A percentile compares a stretch with the other conserved stretches of the same genome.
These are phyloP conservation scores for Alternaria sp. DNA, from an alignment of 2,329 filamentous ascomycete species.

Conservation along the genomic window DNA sequence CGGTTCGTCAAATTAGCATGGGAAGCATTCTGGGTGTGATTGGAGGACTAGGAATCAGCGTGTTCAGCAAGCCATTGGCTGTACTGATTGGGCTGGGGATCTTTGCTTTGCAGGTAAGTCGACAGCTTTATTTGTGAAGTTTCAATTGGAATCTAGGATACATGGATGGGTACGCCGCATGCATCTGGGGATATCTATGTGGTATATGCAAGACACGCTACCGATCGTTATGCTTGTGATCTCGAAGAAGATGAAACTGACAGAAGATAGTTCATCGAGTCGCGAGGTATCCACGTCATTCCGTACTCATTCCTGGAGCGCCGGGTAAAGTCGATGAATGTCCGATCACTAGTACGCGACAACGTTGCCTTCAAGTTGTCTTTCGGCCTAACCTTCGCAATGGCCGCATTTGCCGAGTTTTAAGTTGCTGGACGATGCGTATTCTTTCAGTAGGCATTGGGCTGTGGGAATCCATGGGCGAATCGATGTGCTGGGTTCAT, in stretches of 20 bases:
- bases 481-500: constrained; percentile 38
- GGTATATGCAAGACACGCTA: constrained; percentile 12
- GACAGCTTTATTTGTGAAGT: neutral
- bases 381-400: constrained; percentile 74
- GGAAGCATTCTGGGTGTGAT: constrained; percentile 54
- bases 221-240: constrained; percentile 8
- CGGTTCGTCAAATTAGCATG: constrained; percentile 53
- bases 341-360: constrained; percentile 60
- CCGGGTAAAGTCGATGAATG: constrained; percentile 58
- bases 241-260: constrained; percentile 18
- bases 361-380: constrained; percentile 70
- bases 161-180: neutral
- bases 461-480: constrained; percentile 12
- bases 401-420: constrained; percentile 69
- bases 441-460: constrained; percentile 5
- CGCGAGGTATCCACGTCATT: constrained; percentile 58
- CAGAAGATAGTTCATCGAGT: constrained; percentile 54
- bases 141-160: neutral
- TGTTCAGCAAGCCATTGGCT: constrained; percentile 74
- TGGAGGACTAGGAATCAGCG: constrained; percentile 67
- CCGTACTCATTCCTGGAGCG: constrained; percentile 57
- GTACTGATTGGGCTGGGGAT: constrained; percentile 70
- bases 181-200: constrained; percentile 10
- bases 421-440: constrained; percentile 30
- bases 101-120: constrained; percentile 66